A percentile compares a stretch with the other conserved stretches of the same genome.
phyloP scores from a whole-genome alignment of 257 asterid genomes.

The Eucommia ulmoides region DNA sequence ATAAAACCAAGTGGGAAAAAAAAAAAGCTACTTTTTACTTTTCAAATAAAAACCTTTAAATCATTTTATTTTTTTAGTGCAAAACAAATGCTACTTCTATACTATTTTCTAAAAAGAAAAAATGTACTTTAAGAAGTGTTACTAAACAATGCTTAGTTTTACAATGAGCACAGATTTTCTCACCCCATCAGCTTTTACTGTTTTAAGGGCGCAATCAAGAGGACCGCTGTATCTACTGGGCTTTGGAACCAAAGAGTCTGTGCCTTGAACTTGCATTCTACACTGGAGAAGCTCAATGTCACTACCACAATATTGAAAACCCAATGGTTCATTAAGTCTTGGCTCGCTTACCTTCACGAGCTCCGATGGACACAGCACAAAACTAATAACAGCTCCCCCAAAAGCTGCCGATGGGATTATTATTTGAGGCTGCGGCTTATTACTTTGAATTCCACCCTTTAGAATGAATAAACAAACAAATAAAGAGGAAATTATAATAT shows the following conservation, averaged over 20 bases:
- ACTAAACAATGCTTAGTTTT: too few relatives aligned
- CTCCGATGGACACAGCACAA: conserved; percentile 78
- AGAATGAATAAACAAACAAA: conserved; percentile 10
- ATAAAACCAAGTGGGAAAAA: too few relatives aligned
- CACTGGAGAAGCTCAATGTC: conserved; percentile 70
- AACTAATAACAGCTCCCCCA: conserved; percentile 80
- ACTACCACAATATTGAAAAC: conserved; percentile 17
- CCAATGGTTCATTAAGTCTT: conserved; percentile 5
- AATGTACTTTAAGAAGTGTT: too few relatives aligned
- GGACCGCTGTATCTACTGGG: conserved; percentile 57
- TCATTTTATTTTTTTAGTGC: too few relatives aligned
- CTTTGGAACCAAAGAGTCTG: conserved; percentile 36
- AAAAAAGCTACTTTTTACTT: too few relatives aligned
- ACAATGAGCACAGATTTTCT: conserved; percentile 20
- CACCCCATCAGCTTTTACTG: conserved; percentile 74
- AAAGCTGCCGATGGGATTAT: conserved; percentile 67
- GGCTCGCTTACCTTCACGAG: conserved; percentile 59
- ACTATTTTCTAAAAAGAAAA: too few relatives aligned
- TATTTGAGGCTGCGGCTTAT: conserved; percentile 58
- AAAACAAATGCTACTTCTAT: too few relatives aligned
- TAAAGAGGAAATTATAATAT: too few relatives aligned
- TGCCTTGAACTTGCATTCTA: conserved; percentile 97
- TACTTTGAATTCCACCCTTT: conserved; percentile 48
- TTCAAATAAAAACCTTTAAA: too few relatives aligned
- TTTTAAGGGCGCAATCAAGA: conserved; percentile 71